Percentiles rank a stretch among this genome's conserved stretches.
Evolutionary conservation across 345 rosid genomes (phyloP).

Genomic region (Iberis pinnata): DNA sequence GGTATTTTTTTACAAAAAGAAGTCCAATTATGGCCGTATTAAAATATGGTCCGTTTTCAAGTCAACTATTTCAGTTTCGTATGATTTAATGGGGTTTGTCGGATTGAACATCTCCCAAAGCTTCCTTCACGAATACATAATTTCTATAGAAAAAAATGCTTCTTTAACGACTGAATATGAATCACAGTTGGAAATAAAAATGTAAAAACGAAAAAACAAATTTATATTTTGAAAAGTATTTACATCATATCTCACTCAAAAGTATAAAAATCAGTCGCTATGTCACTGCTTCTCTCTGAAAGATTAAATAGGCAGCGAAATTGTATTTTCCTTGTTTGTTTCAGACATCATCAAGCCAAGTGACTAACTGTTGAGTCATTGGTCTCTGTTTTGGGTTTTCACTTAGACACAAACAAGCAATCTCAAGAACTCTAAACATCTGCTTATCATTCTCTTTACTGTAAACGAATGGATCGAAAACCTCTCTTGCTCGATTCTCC

Average conservation of each 20-base stretch:
- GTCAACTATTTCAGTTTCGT: no score
- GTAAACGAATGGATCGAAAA: slow-evolving; percentile 52
- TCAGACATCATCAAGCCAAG: slow-evolving; percentile 49
- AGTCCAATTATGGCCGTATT: no score
- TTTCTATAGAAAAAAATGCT: neutral
- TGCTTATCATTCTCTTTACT: slow-evolving; percentile 56
- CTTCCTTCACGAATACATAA: neutral
- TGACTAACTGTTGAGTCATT: slow-evolving; percentile 52
- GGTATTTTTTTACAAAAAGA: no score
- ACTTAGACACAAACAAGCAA: slow-evolving; percentile 61
- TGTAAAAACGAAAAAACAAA: slow-evolving; percentile 13
- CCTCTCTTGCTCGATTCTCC: slow-evolving; percentile 57
- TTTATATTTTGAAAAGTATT: slow-evolving; percentile 25
- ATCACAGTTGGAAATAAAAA: neutral
- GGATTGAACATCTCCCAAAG: no score
- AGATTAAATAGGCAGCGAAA: slow-evolving; percentile 1
- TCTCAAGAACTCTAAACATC: slow-evolving; percentile 50
- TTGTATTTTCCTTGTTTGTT: neutral
- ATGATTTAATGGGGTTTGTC: no score
- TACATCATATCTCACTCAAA: slow-evolving; percentile 27
- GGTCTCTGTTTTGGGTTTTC: slow-evolving; percentile 65
- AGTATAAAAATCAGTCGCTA: slow-evolving; percentile 14
- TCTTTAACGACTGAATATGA: slow-evolving; percentile 17
- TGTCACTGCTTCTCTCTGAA: neutral
- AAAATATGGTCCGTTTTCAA: no score